Percentiles rank a stretch among this genome's conserved stretches.
Conservation (phyloP, 1,284 basidiomycete genomes). For the Cryptococcus neoformans region DNA sequence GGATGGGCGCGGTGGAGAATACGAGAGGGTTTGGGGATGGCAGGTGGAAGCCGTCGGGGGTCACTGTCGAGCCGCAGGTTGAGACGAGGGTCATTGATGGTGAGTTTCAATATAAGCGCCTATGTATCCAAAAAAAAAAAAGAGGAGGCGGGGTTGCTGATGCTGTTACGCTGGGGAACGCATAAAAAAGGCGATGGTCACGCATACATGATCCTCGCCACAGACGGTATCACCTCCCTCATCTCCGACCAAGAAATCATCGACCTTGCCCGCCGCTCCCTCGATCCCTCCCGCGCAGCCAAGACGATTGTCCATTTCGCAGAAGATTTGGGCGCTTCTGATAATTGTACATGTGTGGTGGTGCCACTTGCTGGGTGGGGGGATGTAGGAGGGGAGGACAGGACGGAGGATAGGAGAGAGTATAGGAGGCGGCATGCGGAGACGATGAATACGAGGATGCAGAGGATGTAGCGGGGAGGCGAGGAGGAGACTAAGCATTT, state of each 20-base stretch:
- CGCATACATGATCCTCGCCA: slow-evolving; percentile 76
- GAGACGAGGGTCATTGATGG: slow-evolving; percentile 72
- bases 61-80: slow-evolving; percentile 95
- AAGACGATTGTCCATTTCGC: slow-evolving; percentile 79
- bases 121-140: background rate
- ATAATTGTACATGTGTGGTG: slow-evolving; percentile 91
- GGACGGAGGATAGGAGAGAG: slow-evolving; percentile 74
- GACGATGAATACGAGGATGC: slow-evolving; percentile 45
- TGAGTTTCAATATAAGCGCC: slow-evolving; percentile 34
- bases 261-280: slow-evolving; percentile 73
- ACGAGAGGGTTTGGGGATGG: slow-evolving; percentile 93
- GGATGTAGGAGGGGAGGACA: slow-evolving; percentile 65
- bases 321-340: slow-evolving; percentile 84
- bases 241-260: slow-evolving; percentile 93
- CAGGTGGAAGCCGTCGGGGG: slow-evolving; percentile 82
- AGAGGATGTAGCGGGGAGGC: slow-evolving; percentile 38
- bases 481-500: background rate
- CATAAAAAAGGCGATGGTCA: slow-evolving; percentile 65
- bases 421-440: slow-evolving; percentile 70
- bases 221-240: slow-evolving; percentile 87
- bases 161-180: background rate
- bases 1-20: slow-evolving; percentile 95
- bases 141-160: background rate
- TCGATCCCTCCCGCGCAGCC: slow-evolving; percentile 75
- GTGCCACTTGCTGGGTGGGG: slow-evolving; percentile 93